Evolutionary conservation across 2,329 filamentous ascomycete genomes (phyloP).

Genomic region (Xylaria sp.): DNA sequence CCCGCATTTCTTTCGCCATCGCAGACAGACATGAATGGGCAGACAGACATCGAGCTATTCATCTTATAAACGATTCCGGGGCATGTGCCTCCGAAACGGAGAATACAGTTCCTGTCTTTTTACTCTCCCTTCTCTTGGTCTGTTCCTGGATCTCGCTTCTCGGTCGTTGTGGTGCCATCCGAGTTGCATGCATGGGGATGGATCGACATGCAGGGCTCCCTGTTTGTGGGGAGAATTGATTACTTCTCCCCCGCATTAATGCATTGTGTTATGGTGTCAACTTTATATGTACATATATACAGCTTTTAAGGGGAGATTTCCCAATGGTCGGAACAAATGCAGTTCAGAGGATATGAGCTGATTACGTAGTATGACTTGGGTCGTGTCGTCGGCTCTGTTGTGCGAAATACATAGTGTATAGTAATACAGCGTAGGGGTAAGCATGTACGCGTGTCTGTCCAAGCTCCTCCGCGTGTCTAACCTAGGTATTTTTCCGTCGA

Average conservation of each 20-base stretch:
- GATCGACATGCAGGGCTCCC: conserved; percentile 23
- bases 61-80: conserved; percentile 31
- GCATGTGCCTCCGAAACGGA: conserved; percentile 37
- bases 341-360: conserved; percentile 3
- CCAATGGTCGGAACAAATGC: neutral
- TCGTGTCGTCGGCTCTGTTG: conserved; percentile 5
- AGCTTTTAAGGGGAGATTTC: conserved; percentile 4
- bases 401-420: neutral
- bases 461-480: neutral
- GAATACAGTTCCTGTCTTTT: conserved; percentile 12
- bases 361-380: conserved; percentile 1
- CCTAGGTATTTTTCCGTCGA: conserved; percentile 1
- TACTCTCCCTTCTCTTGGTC: neutral
- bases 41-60: conserved; percentile 10
- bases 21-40: conserved; percentile 8
- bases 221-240: conserved; percentile 27
- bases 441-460: neutral
- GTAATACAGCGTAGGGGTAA: neutral
- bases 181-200: conserved; percentile 27
- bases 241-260: conserved; percentile 15
- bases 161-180: neutral
- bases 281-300: neutral
- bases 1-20: conserved; percentile 11
- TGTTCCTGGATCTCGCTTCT: conserved; percentile 27
- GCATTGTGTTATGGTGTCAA: conserved; percentile 2